phyloP scores from a whole-genome alignment of 73 alveolate genomes.

The Blepharisma stoltei region DNA sequence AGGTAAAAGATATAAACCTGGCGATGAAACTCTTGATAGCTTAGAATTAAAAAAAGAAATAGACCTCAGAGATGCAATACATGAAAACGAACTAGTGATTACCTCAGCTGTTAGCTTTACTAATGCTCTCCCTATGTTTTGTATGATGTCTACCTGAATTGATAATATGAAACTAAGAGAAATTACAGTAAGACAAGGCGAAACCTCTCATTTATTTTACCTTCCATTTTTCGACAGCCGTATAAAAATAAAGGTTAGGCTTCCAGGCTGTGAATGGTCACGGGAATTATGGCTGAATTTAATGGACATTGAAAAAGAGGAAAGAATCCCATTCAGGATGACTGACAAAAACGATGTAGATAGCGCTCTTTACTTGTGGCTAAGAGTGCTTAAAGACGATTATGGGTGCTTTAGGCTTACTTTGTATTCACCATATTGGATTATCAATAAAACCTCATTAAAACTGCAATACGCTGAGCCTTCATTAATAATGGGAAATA shows the following conservation, averaged over 20 bases:
- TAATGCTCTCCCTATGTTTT: constrained; percentile 6
- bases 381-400: constrained; percentile 17
- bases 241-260: neutral
- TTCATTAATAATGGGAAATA: neutral
- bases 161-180: neutral
- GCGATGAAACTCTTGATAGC: neutral
- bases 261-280: neutral
- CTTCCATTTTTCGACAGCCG: neutral
- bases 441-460: constrained; percentile 5
- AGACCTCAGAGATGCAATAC: neutral
- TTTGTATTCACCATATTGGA: constrained; percentile 29
- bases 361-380: neutral
- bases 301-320: neutral
- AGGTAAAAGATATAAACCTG: neutral
- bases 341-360: neutral
- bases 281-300: too few relatives aligned
- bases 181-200: constrained; percentile 13
- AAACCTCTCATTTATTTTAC: constrained; percentile 17
- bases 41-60: neutral
- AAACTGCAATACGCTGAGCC: constrained; percentile 9
- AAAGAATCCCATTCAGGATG: neutral
- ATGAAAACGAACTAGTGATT: constrained; percentile 4
- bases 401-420: constrained; percentile 22
- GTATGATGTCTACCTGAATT: neutral
- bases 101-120: constrained; percentile 25